Conservation (phyloP, 1,284 basidiomycete species). For the Tilletia setariae region DNA sequence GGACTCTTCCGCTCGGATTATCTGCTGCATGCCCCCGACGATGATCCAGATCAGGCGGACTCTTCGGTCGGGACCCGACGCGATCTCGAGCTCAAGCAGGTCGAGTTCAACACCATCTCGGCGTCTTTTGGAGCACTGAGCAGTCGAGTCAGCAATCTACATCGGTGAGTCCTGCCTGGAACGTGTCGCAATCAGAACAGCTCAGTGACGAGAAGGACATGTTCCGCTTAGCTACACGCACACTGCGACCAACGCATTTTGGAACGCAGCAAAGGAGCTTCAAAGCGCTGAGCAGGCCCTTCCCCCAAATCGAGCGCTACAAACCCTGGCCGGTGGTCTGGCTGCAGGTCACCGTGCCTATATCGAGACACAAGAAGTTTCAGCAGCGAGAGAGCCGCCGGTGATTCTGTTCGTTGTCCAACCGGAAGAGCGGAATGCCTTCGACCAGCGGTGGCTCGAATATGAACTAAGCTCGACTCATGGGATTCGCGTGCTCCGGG, state of each 20-base stretch:
- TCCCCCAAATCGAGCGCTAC: conserved; percentile 71
- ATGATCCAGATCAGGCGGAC: conserved; percentile 14
- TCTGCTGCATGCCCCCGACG: conserved; percentile 66
- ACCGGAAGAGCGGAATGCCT: conserved; percentile 85
- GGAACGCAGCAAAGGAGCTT: not conserved
- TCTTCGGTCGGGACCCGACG: conserved; percentile 23
- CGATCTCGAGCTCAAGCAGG: conserved; percentile 72
- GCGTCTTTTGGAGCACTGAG: conserved; percentile 83
- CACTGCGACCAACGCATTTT: conserved; percentile 19
- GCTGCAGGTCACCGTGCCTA: conserved; percentile 77
- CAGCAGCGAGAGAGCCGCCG: conserved; percentile 16
- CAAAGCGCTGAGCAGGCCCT: conserved; percentile 53
- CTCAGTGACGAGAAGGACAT: not conserved
- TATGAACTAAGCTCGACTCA: conserved; percentile 73
- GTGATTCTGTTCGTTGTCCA: conserved; percentile 83
- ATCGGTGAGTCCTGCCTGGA: conserved; percentile 53
- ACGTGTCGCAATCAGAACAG: too few species aligned
- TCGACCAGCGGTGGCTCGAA: conserved; percentile 87
- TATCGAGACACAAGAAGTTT: conserved; percentile 46
- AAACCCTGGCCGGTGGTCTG: conserved; percentile 71
- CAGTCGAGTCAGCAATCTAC: conserved; percentile 70
- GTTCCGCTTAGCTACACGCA: conserved; percentile 15
- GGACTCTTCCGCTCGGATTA: conserved; percentile 97
- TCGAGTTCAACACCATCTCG: conserved; percentile 97
- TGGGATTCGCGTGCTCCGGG: conserved; percentile 34